These are phyloP conservation scores for Sclerotinia nivalis DNA, from an alignment of 2,329 filamentous ascomycete genomes.

Conservation along the genomic window DNA sequence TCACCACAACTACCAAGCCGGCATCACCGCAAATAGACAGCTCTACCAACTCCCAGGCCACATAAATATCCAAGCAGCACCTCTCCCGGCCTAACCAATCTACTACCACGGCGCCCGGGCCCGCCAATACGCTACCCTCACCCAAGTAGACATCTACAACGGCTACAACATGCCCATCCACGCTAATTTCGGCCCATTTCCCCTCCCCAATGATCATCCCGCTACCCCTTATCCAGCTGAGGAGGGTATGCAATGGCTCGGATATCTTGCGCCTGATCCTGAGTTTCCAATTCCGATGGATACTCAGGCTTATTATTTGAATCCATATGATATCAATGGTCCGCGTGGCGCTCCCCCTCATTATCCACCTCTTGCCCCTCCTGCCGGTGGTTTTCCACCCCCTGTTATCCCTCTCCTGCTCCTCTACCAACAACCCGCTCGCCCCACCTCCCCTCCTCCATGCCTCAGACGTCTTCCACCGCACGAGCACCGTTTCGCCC, in stretches of 20 bases:
- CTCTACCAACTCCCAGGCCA: not conserved
- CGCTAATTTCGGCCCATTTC: not conserved
- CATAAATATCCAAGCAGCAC: not conserved
- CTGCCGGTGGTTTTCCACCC: not conserved
- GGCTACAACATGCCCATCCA: not conserved
- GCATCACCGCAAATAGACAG: too few species aligned
- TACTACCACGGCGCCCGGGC: not conserved
- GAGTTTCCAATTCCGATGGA: not conserved
- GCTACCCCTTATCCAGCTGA: not conserved
- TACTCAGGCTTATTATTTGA: not conserved
- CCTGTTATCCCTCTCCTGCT: not conserved
- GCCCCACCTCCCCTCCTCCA: too few species aligned
- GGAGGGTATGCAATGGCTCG: not conserved
- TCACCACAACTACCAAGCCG: not conserved
- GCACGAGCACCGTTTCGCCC: not conserved
- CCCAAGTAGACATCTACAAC: not conserved
- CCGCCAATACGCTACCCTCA: not conserved
- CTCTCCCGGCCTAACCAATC: not conserved
- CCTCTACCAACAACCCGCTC: not conserved
- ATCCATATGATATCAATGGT: conserved; percentile 7
- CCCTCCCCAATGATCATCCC: not conserved
- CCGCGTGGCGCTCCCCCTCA: not conserved
- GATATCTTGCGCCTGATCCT: not conserved
- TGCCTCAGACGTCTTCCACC: not conserved
- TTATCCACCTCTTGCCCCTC: not conserved